Conservation (phyloP, 352 stramenopile genomes). For the Phytophthora lateralis region DNA sequence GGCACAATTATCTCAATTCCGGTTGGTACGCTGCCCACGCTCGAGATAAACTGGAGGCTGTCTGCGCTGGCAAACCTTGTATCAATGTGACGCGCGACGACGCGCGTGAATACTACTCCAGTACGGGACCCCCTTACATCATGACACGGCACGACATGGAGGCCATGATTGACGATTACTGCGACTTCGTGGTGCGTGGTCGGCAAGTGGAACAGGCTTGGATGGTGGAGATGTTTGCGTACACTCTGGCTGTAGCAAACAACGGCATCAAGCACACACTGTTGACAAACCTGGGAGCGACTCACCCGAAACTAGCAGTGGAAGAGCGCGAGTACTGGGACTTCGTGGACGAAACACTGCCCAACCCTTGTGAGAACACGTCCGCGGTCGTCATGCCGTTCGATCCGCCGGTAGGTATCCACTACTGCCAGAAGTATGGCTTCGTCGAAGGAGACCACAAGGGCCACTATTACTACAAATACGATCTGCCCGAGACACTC, state of each 20-base stretch:
- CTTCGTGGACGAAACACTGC: slow-evolving; percentile 36
- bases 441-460: slow-evolving; percentile 46
- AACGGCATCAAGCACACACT: slow-evolving; percentile 64
- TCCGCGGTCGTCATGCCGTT: slow-evolving; percentile 42
- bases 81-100: slow-evolving; percentile 40
- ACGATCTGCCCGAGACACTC: slow-evolving; percentile 51
- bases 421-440: slow-evolving; percentile 65
- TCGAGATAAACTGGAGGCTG: slow-evolving; percentile 32
- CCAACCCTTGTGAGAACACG: slow-evolving; percentile 47
- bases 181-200: slow-evolving; percentile 45
- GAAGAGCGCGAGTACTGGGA: slow-evolving; percentile 46
- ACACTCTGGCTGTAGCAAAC: slow-evolving; percentile 50
- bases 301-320: slow-evolving; percentile 41
- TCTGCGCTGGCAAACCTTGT: slow-evolving; percentile 44
- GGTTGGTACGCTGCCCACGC: slow-evolving; percentile 43
- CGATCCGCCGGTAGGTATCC: slow-evolving; percentile 47
- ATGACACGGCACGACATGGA: slow-evolving; percentile 54
- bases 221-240: slow-evolving; percentile 72
- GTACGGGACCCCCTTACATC: slow-evolving; percentile 63
- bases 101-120: slow-evolving; percentile 48
- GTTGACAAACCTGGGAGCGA: slow-evolving; percentile 48
- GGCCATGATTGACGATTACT: slow-evolving; percentile 60
- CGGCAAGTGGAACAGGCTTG: slow-evolving; percentile 44
- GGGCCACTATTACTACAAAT: slow-evolving; percentile 65
- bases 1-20: slow-evolving; percentile 44